A percentile compares a stretch with the other conserved stretches of the same genome.
Evolutionary conservation across 768 basidiomycete species (phyloP).

Genomic region (Lanmaoa pseudosensibilis): DNA sequence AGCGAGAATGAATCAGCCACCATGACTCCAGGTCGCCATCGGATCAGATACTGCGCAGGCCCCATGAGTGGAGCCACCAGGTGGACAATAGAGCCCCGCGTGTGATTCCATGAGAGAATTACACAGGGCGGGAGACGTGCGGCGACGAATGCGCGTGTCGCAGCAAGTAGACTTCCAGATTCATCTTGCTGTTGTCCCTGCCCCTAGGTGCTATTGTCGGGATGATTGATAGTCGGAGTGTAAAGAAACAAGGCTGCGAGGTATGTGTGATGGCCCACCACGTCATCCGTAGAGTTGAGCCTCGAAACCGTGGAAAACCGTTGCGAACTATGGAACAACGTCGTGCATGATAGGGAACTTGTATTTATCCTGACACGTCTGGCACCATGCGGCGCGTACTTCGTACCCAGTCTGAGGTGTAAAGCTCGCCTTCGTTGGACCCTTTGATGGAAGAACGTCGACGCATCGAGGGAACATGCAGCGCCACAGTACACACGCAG

Average conservation of each 20-base stretch:
- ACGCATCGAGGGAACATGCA: too few relatives aligned
- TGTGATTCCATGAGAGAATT: background rate
- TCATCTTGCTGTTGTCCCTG: background rate
- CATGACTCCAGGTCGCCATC: background rate
- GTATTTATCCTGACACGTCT: background rate
- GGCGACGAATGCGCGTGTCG: background rate
- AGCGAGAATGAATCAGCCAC: background rate
- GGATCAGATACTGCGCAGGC: background rate
- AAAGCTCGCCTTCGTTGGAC: background rate
- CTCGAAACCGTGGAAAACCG: background rate
- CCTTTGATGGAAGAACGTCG: background rate
- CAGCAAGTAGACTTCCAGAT: background rate
- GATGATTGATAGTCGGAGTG: background rate
- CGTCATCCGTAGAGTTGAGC: background rate
- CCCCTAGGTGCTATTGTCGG: background rate
- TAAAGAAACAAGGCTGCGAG: background rate
- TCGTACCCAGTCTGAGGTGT: background rate
- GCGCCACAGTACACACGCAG: background rate
- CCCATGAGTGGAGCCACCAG: background rate
- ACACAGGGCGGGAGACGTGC: background rate
- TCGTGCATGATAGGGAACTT: background rate
- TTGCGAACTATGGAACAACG: too few relatives aligned
- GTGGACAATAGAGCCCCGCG: background rate
- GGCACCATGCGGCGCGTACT: background rate
- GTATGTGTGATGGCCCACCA: background rate